Base-by-base conservation (phyloP, 495 filamentous ascomycete species). In the Acidomyces sp. region DNA sequence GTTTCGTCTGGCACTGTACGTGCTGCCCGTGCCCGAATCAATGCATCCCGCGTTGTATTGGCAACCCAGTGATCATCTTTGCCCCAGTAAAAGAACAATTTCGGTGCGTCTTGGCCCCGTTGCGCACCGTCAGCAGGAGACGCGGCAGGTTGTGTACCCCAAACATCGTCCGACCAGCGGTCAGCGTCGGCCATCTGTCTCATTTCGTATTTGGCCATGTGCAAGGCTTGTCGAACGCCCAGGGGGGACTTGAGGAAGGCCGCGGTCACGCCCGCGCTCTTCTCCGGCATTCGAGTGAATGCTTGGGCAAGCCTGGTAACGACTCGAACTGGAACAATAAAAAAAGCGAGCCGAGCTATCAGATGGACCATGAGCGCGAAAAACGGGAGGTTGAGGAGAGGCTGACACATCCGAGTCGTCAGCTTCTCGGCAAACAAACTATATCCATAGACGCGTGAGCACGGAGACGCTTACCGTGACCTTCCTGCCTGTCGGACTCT, bases 21-120 rank as follows among this genome's bases (percentile, higher is more conserved):
- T 49, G 55, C 37, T 6, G 61, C 69, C 12, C 78, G 55, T 3
- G 66, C 32, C 18, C 60, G 64, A 47, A 93, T 78, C 39, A 94
- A 72, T 36, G 70, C 73, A 53, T 93, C 81, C 24, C 88, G 63
- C 27, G 78, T 78, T 56, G 70, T 61, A 39, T 82, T 64, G 1
- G 80, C 80, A 18, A 95, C 83, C 87, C 87, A 94, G 52, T 80
- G 70, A 50, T 95, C 87, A 6, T 67, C 51, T 25, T 73, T 53
- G 2, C 74, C 85, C 61, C 87, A 95, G 44, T 82, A 85, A 57
- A 93, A 85, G 31, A 77, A 72, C 37, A 93, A 63, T 37, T 72
- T 74, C 3, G 71, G 63, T 0, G 68, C 6, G 6, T 13, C 28
- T 3, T 23, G n/a, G 18, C 4, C 10, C 18, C 9, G 10, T 22